Percentiles rank a stretch among this genome's conserved stretches.
Evolutionary conservation across 164 flowering plant genomes (phyloP).

Genomic region (Chimonanthus salicifolius): DNA sequence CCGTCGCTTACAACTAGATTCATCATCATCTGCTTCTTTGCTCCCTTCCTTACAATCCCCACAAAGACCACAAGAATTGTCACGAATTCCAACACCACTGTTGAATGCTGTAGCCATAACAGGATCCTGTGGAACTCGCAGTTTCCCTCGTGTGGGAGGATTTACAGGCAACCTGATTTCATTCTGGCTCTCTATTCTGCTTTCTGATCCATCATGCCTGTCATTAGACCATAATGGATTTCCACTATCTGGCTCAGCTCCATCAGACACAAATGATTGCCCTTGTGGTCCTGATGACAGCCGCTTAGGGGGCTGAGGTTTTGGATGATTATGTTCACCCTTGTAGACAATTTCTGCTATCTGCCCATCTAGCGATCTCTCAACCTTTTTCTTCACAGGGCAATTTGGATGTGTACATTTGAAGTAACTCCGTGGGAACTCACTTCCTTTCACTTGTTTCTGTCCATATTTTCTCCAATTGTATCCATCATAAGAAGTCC

Average conservation of each 20-base stretch:
- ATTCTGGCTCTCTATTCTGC: slow-evolving; percentile 34
- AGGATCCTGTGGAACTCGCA: slow-evolving; percentile 20
- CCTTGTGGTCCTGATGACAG: slow-evolving; percentile 30
- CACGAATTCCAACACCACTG: slow-evolving; percentile 31
- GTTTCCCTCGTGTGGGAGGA: slow-evolving; percentile 25
- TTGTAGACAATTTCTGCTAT: slow-evolving; percentile 89
- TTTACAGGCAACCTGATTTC: slow-evolving; percentile 22
- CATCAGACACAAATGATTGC: slow-evolving; percentile 31
- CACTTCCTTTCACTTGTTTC: slow-evolving; percentile 96
- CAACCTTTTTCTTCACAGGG: slow-evolving; percentile 87
- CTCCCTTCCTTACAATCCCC: slow-evolving; percentile 58
- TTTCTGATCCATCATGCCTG: slow-evolving; percentile 35
- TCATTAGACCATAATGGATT: slow-evolving; percentile 25
- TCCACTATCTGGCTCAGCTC: slow-evolving; percentile 29
- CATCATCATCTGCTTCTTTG: slow-evolving; percentile 45
- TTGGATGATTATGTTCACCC: slow-evolving; percentile 84
- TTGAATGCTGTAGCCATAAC: slow-evolving; percentile 18
- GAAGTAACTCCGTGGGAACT: slow-evolving; percentile 81
- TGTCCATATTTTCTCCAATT: slow-evolving; percentile 97
- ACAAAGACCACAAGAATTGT: slow-evolving; percentile 51
- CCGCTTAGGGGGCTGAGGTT: slow-evolving; percentile 63
- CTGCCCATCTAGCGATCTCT: slow-evolving; percentile 72
- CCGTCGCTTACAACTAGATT: slow-evolving; percentile 69
- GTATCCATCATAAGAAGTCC: slow-evolving; percentile 70
- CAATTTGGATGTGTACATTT: slow-evolving; percentile 86